phyloP scores from a whole-genome alignment of 2,329 filamentous ascomycete species.

The Fusarium poae region DNA sequence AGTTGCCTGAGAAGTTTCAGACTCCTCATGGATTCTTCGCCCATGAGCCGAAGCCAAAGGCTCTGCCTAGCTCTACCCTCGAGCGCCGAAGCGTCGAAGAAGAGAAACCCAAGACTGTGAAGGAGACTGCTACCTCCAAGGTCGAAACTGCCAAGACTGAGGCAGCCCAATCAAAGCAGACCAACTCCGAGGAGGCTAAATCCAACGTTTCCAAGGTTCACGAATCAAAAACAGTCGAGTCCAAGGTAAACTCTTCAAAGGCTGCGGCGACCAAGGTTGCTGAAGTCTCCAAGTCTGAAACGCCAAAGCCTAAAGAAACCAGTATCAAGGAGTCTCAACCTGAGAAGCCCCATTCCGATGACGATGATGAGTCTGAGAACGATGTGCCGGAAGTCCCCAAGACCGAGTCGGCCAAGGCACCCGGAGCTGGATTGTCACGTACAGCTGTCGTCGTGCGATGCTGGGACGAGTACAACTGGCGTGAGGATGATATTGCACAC shows the following conservation, averaged over 20 bases:
- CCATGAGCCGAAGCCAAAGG: slow-evolving; percentile 50
- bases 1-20: slow-evolving; percentile 56
- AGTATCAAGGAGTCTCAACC: slow-evolving; percentile 8
- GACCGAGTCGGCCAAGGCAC: slow-evolving; percentile 5
- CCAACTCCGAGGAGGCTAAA: slow-evolving; percentile 14
- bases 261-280: slow-evolving; percentile 9
- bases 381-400: slow-evolving; percentile 7
- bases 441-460: slow-evolving; percentile 86
- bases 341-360: slow-evolving; percentile 21
- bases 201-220: background rate
- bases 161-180: background rate
- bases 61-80: slow-evolving; percentile 11
- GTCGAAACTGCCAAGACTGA: slow-evolving; percentile 15
- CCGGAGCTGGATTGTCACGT: slow-evolving; percentile 47
- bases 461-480: slow-evolving; percentile 85
- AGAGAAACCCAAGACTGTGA: slow-evolving; percentile 24
- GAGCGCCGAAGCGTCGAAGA: slow-evolving; percentile 32
- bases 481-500: slow-evolving; percentile 83
- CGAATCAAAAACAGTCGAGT: slow-evolving; percentile 1
- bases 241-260: background rate
- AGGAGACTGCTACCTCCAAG: slow-evolving; percentile 34
- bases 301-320: slow-evolving; percentile 4
- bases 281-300: slow-evolving; percentile 10
- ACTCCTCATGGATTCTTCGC: slow-evolving; percentile 66
- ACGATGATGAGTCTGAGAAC: background rate